Percentiles rank a stretch among this genome's conserved stretches.
phyloP scores from a whole-genome alignment of 495 filamentous ascomycete genomes.

The Penicillium chermesinum region DNA sequence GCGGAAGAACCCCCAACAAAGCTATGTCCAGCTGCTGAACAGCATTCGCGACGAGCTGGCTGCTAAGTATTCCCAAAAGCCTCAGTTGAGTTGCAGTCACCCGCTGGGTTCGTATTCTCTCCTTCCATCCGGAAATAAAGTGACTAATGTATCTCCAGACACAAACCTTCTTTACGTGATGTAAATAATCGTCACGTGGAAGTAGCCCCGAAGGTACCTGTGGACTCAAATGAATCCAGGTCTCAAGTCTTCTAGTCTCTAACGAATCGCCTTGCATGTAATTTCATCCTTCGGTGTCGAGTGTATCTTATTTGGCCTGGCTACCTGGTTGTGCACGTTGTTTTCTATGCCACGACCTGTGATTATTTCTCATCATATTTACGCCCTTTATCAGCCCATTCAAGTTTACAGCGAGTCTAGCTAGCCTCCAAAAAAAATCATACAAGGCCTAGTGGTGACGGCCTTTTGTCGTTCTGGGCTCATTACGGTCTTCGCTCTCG shows the following conservation, averaged over 20 bases:
- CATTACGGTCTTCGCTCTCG: constrained; percentile 5
- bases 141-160: constrained; percentile 39
- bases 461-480: constrained; percentile 14
- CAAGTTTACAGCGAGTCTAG: not conserved
- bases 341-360: constrained; percentile 12
- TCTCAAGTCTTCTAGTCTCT: constrained; percentile 5
- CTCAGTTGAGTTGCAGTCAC: constrained; percentile 94
- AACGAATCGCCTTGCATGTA: constrained; percentile 21
- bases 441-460: constrained; percentile 4
- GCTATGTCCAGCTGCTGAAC: constrained; percentile 92
- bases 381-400: too few species aligned
- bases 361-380: constrained; percentile 13
- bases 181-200: constrained; percentile 31
- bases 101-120: constrained; percentile 67
- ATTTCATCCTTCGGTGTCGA: constrained; percentile 18
- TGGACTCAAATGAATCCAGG: too few species aligned
- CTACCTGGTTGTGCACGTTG: constrained; percentile 9
- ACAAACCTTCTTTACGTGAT: constrained; percentile 62
- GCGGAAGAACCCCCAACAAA: constrained; percentile 97
- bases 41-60: constrained; percentile 90
- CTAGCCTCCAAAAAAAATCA: not conserved
- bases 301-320: too few species aligned
- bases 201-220: not conserved
- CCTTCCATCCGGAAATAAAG: not conserved
- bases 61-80: constrained; percentile 89